A percentile compares a stretch with the other conserved stretches of the same genome.
Evolutionary conservation across 1,284 basidiomycete genomes (phyloP).

Genomic region (Marasmius sp.): DNA sequence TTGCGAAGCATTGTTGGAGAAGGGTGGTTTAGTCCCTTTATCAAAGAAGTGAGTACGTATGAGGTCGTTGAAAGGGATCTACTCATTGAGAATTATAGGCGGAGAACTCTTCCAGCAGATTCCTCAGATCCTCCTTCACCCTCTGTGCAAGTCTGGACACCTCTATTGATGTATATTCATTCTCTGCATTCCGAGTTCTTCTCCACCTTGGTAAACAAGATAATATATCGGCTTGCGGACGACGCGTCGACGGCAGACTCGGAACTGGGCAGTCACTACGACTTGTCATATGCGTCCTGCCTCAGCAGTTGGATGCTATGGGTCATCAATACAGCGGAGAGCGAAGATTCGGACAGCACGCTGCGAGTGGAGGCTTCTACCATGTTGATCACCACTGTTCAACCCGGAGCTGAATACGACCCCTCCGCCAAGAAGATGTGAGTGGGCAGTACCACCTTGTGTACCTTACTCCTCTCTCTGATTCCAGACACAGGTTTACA

Average conservation of each 20-base stretch:
- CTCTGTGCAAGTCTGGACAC: conserved; percentile 68
- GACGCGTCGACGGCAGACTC: background rate
- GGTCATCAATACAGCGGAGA: conserved; percentile 43
- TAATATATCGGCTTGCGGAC: conserved; percentile 40
- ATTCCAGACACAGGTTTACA: conserved; percentile 28
- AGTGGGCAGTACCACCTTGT: background rate
- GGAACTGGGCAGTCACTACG: conserved; percentile 6
- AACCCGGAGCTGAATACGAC: conserved; percentile 30
- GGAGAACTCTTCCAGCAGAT: conserved; percentile 50
- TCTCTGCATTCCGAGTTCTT: conserved; percentile 56
- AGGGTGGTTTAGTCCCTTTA: conserved; percentile 72
- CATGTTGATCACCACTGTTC: conserved; percentile 47
- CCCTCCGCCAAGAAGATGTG: conserved; percentile 37
- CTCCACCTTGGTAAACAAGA: conserved; percentile 48
- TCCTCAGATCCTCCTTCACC: conserved; percentile 50
- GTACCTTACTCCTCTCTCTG: background rate
- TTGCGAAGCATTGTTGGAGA: conserved; percentile 60
- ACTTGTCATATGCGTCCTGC: conserved; percentile 53
- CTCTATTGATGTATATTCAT: conserved; percentile 66
- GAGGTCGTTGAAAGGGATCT: background rate
- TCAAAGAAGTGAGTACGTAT: conserved; percentile 66
- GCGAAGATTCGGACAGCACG: conserved; percentile 29
- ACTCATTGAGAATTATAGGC: conserved; percentile 42
- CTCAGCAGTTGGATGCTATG: conserved; percentile 70
- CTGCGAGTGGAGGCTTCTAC: conserved; percentile 46